phyloP scores from a whole-genome alignment of 139 green algal species.

The Coelastrella sp. region DNA sequence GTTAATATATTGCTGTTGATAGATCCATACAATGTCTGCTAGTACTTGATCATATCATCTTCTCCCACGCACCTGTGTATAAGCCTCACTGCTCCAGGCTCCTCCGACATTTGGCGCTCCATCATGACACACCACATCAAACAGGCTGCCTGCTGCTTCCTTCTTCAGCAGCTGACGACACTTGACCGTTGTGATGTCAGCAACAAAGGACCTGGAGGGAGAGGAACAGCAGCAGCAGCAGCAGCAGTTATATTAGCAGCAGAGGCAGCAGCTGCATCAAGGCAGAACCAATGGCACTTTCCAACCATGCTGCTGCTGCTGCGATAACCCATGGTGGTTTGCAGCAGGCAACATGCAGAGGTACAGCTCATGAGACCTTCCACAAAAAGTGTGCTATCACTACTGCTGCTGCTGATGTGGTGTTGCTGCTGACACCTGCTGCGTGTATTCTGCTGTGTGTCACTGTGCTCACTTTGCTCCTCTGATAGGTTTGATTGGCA shows the following conservation, averaged over 20 bases:
- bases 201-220: constrained; percentile 75
- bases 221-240: background rate
- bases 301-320: no score
- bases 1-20: no score
- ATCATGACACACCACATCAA: constrained; percentile 98
- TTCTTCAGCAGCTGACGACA: constrained; percentile 82
- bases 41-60: no score
- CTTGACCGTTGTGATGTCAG: constrained; percentile 95
- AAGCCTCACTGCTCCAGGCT: constrained; percentile 55
- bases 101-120: constrained; percentile 94
- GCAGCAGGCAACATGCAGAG: no score
- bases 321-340: no score
- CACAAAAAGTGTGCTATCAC: background rate
- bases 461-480: constrained; percentile 66
- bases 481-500: constrained; percentile 91
- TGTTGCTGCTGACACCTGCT: background rate
- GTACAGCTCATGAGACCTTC: no score
- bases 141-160: constrained; percentile 75
- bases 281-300: no score
- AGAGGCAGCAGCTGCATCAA: background rate
- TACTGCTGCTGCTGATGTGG: background rate
- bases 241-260: no score
- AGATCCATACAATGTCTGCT: no score
- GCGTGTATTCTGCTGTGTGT: no score
- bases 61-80: constrained; percentile 79